A percentile compares a stretch with the other conserved stretches of the same genome.
These are phyloP conservation scores for Haplosporangium sp. DNA, from an alignment of 371 early-diverging fungal species.

Conservation along the genomic window DNA sequence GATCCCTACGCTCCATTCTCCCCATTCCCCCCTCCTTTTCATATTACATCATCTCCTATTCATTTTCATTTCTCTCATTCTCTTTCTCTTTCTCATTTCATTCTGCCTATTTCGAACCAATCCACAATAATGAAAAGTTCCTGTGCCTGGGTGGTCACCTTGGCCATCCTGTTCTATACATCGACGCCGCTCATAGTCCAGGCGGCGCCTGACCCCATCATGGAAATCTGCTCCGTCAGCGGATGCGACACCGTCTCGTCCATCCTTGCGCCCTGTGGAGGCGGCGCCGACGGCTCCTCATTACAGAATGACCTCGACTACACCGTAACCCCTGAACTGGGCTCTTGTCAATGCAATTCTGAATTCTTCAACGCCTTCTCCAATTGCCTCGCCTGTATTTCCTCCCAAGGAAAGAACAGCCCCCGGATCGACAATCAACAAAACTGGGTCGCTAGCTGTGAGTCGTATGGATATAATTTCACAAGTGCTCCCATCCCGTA, in stretches of 20 bases:
- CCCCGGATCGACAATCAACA: conserved; percentile 42
- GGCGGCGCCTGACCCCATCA: conserved; percentile 24
- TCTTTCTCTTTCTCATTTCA: not conserved
- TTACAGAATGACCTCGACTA: conserved; percentile 33
- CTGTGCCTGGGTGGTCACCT: not conserved
- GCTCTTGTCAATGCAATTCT: conserved; percentile 47
- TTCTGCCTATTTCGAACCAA: not conserved
- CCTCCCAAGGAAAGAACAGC: conserved; percentile 27
- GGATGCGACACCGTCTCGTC: conserved; percentile 32
- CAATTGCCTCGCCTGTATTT: conserved; percentile 31
- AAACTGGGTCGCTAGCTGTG: conserved; percentile 28
- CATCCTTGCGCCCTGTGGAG: conserved; percentile 48
- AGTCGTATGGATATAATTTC: conserved; percentile 43
- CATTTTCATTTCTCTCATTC: not conserved
- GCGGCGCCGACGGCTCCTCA: conserved; percentile 36
- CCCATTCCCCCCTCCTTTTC: not conserved
- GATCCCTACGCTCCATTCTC: too few relatives aligned
- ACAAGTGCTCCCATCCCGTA: conserved; percentile 32
- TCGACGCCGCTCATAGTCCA: not conserved
- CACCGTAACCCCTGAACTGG: conserved; percentile 38
- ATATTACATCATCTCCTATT: not conserved
- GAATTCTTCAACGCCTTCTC: conserved; percentile 47
- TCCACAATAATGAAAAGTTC: not conserved
- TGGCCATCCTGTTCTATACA: not conserved
- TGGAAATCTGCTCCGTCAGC: conserved; percentile 17